Base-by-base conservation (phyloP, 129 eudicot genomes). In the Erigeron canadensis region DNA sequence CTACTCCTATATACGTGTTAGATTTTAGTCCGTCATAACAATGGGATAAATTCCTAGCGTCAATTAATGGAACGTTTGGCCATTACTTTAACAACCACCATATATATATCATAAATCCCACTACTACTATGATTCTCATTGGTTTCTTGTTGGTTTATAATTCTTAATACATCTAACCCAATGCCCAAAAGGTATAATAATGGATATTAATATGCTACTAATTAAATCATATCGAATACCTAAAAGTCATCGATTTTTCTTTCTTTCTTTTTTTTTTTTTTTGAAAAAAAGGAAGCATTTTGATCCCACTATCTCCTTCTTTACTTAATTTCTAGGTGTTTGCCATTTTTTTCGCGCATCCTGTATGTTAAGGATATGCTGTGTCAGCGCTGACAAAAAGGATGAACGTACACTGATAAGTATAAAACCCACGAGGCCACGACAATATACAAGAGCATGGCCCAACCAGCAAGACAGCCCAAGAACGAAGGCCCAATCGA, bases 81-180 rank as follows among this genome's bases (percentile, higher is more conserved):
- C 37, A 47, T 59, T 60, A 61, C 77, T 72, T 72, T 72, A 60
- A 72, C 42, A 64, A 72, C 68, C 76, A 72, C 76, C 67, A 72
- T 72, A 23, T 2, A 28, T 28, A 28, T 3, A 73, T 61, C n/a
- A n/a, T n/a, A n/a, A 73, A 62, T 73, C 38, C 77, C 70, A 73
- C 77, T 45, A 73, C 63, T 17, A 45, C 17, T 62, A 62, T 19
- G 62, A 28, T 73, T 73, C 72, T 47, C 23, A 67, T 67, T 67
- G 72, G 72, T 61, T 62, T 47, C 39, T 73, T 73, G 2, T 28
- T 28, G 63, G 50, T 48, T 47, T 62, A 47, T 34, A 61, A 62
- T 44, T 47, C 63, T 45, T 15, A 56, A 56, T 56, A 46, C 50
- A 37, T 62, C 13, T 61, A 9, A 17, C 34, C 48, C 51, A 62